A percentile compares a stretch with the other conserved stretches of the same genome.
Conservation (phyloP, 805 yeast species). For the Candida insectalens region DNA sequence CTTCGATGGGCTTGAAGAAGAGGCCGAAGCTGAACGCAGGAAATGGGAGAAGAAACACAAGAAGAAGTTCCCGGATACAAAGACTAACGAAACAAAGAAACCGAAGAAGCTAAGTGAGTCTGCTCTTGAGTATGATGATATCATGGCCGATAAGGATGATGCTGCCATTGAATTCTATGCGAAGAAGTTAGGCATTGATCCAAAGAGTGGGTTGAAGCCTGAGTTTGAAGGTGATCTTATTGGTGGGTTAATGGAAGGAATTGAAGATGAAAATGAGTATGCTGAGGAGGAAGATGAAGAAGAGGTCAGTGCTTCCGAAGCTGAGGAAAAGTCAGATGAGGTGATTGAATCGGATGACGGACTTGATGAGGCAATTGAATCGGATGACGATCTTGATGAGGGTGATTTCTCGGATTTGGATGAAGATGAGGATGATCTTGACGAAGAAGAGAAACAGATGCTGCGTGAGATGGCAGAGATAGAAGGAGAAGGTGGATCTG, state of each 20-base stretch:
- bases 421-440: slow-evolving; percentile 14
- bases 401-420: slow-evolving; percentile 2
- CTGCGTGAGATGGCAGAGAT: slow-evolving; percentile 24
- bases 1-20: slow-evolving; percentile 60
- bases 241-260: slow-evolving; percentile 74
- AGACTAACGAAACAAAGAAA: slow-evolving; percentile 2
- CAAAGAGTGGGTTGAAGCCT: slow-evolving; percentile 42
- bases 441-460: slow-evolving; percentile 22
- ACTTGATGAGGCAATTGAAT: slow-evolving; percentile 26
- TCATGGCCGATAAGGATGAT: slow-evolving; percentile 50
- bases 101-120: slow-evolving; percentile 5
- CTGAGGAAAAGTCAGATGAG: slow-evolving; percentile 12
- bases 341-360: slow-evolving; percentile 20
- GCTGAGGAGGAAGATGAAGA: slow-evolving; percentile 10
- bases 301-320: slow-evolving; percentile 8
- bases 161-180: slow-evolving; percentile 78
- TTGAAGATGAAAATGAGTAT: slow-evolving; percentile 32
- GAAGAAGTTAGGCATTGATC: slow-evolving; percentile 61
- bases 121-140: slow-evolving; percentile 35
- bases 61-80: not conserved
- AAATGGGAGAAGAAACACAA: slow-evolving; percentile 9
- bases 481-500: slow-evolving; percentile 14
- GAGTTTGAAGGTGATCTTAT: slow-evolving; percentile 65
- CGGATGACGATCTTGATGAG: not conserved
- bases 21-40: slow-evolving; percentile 11